Evolutionary conservation across 176 grass and related monocot species (phyloP).

Genomic region (Triticum urartu): DNA sequence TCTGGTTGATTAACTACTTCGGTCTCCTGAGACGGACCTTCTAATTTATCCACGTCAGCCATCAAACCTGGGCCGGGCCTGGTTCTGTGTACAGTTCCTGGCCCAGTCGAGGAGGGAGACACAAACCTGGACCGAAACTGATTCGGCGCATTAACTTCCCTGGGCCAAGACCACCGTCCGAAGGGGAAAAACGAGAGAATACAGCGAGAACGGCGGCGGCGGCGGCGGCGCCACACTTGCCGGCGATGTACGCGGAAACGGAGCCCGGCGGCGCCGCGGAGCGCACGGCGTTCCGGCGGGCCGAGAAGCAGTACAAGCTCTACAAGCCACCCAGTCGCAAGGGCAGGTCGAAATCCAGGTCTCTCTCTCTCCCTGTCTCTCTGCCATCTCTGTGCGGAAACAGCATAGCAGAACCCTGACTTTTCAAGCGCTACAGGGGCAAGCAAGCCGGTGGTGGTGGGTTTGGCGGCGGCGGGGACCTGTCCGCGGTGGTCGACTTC

Average conservation of each 20-base stretch:
- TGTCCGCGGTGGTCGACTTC: conserved; percentile 64
- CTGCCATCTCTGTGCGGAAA: neutral
- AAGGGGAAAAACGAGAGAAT: neutral
- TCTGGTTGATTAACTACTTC: too few species aligned
- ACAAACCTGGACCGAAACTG: too few species aligned
- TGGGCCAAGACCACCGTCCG: too few species aligned
- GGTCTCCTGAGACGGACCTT: too few species aligned
- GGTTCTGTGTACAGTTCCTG: too few species aligned
- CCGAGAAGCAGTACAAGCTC: conserved; percentile 90
- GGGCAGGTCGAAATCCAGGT: conserved; percentile 34
- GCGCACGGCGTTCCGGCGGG: conserved; percentile 71
- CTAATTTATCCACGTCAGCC: too few species aligned
- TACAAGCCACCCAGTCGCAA: conserved; percentile 57
- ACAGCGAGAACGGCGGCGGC: neutral
- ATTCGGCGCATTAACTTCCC: too few species aligned
- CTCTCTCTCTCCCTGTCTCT: neutral
- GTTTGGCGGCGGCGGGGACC: neutral
- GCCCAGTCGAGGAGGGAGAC: too few species aligned
- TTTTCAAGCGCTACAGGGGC: neutral
- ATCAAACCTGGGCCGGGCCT: too few species aligned
- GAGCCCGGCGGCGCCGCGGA: conserved; percentile 36
- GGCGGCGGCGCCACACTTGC: neutral
- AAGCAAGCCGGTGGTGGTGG: neutral
- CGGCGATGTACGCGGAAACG: conserved; percentile 54
- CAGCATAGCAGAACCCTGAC: neutral